A percentile compares a stretch with the other conserved stretches of the same genome.
Evolutionary conservation across 2,329 filamentous ascomycete genomes (phyloP).

Genomic region (Sclerotiophoma versabilis): DNA sequence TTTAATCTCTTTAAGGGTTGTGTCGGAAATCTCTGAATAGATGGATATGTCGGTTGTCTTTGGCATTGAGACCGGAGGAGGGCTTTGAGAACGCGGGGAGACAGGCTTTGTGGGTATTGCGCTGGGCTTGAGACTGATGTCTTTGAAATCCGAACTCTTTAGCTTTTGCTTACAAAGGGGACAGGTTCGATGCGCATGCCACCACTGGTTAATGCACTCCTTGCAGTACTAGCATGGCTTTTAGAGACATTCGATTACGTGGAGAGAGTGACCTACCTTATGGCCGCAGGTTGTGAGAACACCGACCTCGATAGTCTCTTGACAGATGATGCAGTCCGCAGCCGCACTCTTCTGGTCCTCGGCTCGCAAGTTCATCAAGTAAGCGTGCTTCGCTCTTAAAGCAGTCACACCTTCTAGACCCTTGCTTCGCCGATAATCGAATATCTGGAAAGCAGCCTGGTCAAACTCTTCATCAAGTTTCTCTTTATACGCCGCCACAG

Average conservation of each 20-base stretch:
- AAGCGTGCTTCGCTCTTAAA: constrained; percentile 76
- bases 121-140: constrained; percentile 82
- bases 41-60: constrained; percentile 59
- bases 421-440: constrained; percentile 57
- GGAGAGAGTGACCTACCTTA: constrained; percentile 25
- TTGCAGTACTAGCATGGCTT: constrained; percentile 74
- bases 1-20: constrained; percentile 80
- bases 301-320: constrained; percentile 76
- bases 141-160: constrained; percentile 72
- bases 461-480: constrained; percentile 65
- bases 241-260: neutral
- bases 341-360: constrained; percentile 64
- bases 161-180: constrained; percentile 82
- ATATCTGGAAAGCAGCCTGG: constrained; percentile 52
- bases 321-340: constrained; percentile 86
- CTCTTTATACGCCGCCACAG: constrained; percentile 77
- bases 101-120: constrained; percentile 73
- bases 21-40: constrained; percentile 77
- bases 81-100: constrained; percentile 36
- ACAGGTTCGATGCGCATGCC: constrained; percentile 74
- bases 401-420: constrained; percentile 66
- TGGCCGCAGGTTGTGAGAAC: constrained; percentile 89
- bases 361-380: constrained; percentile 68
- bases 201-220: constrained; percentile 84
- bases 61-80: constrained; percentile 37